A percentile compares a stretch with the other conserved stretches of the same genome.
Conservation (phyloP, 768 basidiomycete species). For the Hygrocybe punicea region DNA sequence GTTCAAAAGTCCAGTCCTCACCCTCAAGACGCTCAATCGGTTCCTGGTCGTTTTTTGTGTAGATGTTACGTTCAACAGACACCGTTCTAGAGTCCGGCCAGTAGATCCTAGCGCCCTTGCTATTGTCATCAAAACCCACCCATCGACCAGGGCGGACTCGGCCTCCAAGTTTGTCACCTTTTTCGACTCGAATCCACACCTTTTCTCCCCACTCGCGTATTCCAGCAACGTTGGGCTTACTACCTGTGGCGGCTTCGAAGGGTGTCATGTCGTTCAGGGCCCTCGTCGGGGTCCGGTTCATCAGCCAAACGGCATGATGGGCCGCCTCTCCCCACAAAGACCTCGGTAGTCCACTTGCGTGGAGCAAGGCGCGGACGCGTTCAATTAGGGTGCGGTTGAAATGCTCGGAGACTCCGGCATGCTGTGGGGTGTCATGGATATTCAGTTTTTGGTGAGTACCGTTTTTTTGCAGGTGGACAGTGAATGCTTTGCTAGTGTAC, state of each 20-base stretch:
- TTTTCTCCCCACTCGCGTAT: conserved; percentile 34
- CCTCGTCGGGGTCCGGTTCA: conserved; percentile 31
- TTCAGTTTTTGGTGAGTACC: conserved; percentile 33
- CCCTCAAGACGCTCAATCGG: conserved; percentile 23
- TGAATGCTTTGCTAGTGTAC: conserved; percentile 16
- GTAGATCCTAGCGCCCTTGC: conserved; percentile 30
- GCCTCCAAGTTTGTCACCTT: conserved; percentile 23
- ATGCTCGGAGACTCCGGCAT: conserved; percentile 31
- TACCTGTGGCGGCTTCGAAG: conserved; percentile 18
- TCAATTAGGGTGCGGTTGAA: conserved; percentile 27
- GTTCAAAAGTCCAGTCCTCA: conserved; percentile 18
- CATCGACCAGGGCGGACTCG: conserved; percentile 18
- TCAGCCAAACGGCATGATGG: conserved; percentile 33
- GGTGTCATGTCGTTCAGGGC: conserved; percentile 19
- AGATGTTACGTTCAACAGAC: conserved; percentile 29
- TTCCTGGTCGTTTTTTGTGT: conserved; percentile 16
- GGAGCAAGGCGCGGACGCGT: conserved; percentile 27
- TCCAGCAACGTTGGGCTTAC: conserved; percentile 30
- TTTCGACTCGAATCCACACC: conserved; percentile 30
- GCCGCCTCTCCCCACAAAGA: conserved; percentile 41
- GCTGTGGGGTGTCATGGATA: conserved; percentile 32
- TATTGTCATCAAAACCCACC: conserved; percentile 24
- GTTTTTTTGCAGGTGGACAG: conserved; percentile 17
- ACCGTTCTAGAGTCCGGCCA: conserved; percentile 30
- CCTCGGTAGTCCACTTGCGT: conserved; percentile 28